A percentile compares a stretch with the other conserved stretches of the same genome.
These are phyloP conservation scores for Jaenimonas drosophilae DNA, from an alignment of 208 protist species.

Conservation along the genomic window DNA sequence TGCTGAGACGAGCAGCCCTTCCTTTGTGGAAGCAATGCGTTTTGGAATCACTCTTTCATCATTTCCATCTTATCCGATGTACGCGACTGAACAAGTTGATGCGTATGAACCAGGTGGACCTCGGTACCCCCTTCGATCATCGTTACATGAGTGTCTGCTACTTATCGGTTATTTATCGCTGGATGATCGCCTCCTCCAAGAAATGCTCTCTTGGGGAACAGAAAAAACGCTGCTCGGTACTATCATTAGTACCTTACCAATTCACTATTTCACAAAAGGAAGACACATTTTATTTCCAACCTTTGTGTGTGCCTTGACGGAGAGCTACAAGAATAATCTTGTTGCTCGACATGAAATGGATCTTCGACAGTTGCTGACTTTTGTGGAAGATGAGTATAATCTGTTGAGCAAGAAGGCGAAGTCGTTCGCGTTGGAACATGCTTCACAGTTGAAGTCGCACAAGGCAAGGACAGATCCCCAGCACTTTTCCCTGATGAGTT, in stretches of 20 bases:
- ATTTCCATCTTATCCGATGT: conserved; percentile 19
- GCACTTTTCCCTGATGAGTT: conserved; percentile 12
- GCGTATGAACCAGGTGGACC: conserved; percentile 10
- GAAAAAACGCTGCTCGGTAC: conserved; percentile 43
- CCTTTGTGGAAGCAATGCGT: conserved; percentile 59
- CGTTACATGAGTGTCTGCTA: conserved; percentile 75
- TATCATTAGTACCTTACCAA: conserved; percentile 54
- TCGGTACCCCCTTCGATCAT: conserved; percentile 43
- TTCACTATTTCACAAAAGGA: conserved; percentile 71
- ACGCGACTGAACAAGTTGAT: conserved; percentile 2
- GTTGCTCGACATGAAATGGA: conserved; percentile 66
- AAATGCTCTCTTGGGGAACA: conserved; percentile 80
- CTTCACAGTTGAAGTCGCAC: conserved; percentile 32
- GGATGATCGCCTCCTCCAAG: conserved; percentile 56
- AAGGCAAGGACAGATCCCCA: conserved; percentile 19
- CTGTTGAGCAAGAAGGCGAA: conserved; percentile 59
- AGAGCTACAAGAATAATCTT: conserved; percentile 41
- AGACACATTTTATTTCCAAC: conserved; percentile 82
- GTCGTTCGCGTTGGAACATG: conserved; percentile 44
- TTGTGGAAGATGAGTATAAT: conserved; percentile 65
- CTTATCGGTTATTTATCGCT: conserved; percentile 74
- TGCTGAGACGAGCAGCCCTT: conserved; percentile 3
- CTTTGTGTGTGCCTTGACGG: conserved; percentile 34
- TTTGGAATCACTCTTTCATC: conserved; percentile 57
- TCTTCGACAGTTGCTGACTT: conserved; percentile 30